These are phyloP conservation scores for Pseudozyma sp. DNA, from an alignment of 1,284 basidiomycete genomes.

Conservation along the genomic window DNA sequence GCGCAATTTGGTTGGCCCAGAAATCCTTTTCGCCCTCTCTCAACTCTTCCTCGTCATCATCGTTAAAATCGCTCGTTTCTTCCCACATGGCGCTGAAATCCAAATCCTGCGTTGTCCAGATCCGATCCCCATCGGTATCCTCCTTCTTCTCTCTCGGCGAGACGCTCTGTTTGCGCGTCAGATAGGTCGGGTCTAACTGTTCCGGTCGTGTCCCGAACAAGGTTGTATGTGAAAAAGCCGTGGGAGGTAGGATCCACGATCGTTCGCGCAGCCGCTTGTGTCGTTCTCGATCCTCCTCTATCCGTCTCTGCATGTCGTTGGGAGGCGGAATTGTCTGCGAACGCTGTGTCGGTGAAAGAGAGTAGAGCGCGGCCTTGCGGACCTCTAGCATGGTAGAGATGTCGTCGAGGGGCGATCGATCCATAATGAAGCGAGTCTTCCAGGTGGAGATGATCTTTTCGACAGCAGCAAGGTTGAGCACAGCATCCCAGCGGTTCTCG, in stretches of 20 bases:
- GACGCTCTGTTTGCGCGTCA: conserved; percentile 11
- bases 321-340: conserved; percentile 71
- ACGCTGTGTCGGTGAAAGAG: conserved; percentile 21
- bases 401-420: conserved; percentile 9
- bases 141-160: conserved; percentile 1
- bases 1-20: conserved; percentile 15
- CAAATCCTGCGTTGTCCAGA: conserved; percentile 40
- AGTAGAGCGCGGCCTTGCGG: conserved; percentile 18
- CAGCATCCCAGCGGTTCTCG: conserved; percentile 33
- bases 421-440: conserved; percentile 23
- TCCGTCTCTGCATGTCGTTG: conserved; percentile 83
- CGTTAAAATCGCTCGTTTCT: conserved; percentile 48
- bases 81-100: conserved; percentile 51
- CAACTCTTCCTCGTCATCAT: conserved; percentile 37
- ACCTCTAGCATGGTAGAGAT: conserved; percentile 20
- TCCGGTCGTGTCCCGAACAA: conserved; percentile 35
- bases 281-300: conserved; percentile 93
- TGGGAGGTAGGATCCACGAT: conserved; percentile 87
- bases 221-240: conserved; percentile 45
- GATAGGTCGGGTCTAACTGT: conserved; percentile 33
- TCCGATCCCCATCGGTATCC: conserved; percentile 23
- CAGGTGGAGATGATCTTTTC: conserved; percentile 31
- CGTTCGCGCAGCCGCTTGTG: conserved; percentile 88
- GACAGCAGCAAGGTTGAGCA: conserved; percentile 36
- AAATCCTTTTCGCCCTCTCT: conserved; percentile 18